phyloP scores from a whole-genome alignment of 2,329 filamentous ascomycete genomes.

The Chaetomiaceae sp. region DNA sequence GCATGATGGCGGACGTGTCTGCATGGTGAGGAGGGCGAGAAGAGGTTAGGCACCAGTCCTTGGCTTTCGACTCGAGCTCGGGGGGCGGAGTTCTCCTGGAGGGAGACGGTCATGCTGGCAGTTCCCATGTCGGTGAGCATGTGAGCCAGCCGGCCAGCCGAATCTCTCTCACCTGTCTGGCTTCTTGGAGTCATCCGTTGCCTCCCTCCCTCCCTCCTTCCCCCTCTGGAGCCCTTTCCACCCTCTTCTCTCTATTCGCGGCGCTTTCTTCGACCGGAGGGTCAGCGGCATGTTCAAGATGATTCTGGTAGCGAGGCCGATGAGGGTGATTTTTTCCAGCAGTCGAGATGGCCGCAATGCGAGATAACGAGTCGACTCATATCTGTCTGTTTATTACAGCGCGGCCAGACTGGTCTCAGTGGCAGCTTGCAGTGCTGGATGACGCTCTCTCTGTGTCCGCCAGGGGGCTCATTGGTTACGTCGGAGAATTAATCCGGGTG shows the following conservation, averaged over 20 bases:
- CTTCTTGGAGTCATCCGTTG: too few relatives aligned
- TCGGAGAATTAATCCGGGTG: constrained; percentile 16
- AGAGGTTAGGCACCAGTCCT: not conserved
- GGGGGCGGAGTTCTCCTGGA: not conserved
- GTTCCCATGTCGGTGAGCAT: not conserved
- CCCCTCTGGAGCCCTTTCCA: too few relatives aligned
- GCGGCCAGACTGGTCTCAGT: too few relatives aligned
- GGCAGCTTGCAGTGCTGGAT: not conserved
- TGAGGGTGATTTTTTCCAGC: constrained; percentile 13
- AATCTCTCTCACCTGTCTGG: too few relatives aligned
- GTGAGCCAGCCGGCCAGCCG: not conserved
- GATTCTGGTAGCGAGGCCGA: constrained; percentile 6
- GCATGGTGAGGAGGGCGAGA: not conserved
- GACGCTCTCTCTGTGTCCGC: not conserved
- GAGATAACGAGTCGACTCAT: not conserved
- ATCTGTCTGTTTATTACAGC: not conserved
- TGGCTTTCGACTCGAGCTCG: not conserved
- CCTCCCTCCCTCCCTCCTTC: too few relatives aligned
- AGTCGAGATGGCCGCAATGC: not conserved
- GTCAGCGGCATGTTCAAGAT: not conserved
- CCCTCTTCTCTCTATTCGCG: not conserved
- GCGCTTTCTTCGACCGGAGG: constrained; percentile 7
- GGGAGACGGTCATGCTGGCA: too few relatives aligned
- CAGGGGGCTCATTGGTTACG: not conserved
- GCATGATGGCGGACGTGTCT: not conserved